Evolutionary conservation across 1,284 basidiomycete species (phyloP), one percentile per base, ranked within the genome.

Genomic region (Trichosporon sp.): DNA sequence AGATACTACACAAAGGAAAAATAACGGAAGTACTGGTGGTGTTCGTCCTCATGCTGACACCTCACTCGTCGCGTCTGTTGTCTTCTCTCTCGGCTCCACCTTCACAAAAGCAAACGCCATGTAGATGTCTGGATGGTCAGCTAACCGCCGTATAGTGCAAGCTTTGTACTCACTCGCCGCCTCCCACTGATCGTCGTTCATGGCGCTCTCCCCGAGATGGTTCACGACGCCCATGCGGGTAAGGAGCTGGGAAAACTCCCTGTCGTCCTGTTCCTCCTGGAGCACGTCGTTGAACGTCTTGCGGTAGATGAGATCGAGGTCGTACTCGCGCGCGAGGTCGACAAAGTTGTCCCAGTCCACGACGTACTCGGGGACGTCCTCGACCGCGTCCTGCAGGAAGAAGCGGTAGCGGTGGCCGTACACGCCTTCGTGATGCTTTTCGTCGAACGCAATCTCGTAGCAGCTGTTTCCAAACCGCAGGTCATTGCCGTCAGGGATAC

Each of bases 401-500:
- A 99, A 99, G 81, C 89, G 91, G 81, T 99, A 99, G 71, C 91
- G 90, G 82, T 98, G 92, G 3, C 97, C 97, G 79, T 91, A 96
- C 12, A 90, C 76, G 7, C 91, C 89, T 68, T 87, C 86, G 71
- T 89, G 85, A 10, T 87, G 84, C 26, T 81, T 73, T 88, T 85
- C 89, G 74, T 93, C 91, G 80, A 99, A 99, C 48, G 89, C 89
- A 78, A 99, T 92, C 75, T 87, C 89, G 85, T 97, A 99, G 66
- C 96, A 91, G 1, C 87, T 87, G 84, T 99, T 99, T 64, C 96
- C 96, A 78, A 96, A 99, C 10, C 89, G 88, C 19, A 94, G 87
- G 2, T 91, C 89, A 48, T 81, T 72, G 86, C 85, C 71, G 83
- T 87, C 80, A 85, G 92, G 90, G 4, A 95, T 80, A n/a, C 85